Percentiles rank a stretch among this genome's conserved stretches.
Evolutionary conservation across 1,284 basidiomycete genomes (phyloP).

Genomic region (Trametes polyzona): DNA sequence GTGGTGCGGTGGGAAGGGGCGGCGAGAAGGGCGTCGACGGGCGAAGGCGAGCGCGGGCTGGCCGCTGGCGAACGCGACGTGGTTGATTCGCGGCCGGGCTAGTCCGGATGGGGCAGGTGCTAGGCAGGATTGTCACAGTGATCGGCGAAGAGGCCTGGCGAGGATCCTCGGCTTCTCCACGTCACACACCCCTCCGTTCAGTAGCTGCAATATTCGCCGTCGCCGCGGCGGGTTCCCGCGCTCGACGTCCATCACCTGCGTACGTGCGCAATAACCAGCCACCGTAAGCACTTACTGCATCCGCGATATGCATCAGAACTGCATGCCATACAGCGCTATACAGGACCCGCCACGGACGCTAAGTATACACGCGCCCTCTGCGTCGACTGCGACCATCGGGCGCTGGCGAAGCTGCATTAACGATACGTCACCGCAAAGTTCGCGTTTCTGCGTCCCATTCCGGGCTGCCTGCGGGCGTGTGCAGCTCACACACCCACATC

Average conservation of each 20-base stretch:
- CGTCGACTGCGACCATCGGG: too few relatives aligned
- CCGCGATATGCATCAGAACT: too few relatives aligned
- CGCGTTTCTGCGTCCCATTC: not conserved
- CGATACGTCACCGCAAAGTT: too few relatives aligned
- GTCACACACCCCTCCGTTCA: not conserved
- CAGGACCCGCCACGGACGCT: too few relatives aligned
- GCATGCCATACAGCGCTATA: too few relatives aligned
- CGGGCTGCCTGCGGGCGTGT: not conserved
- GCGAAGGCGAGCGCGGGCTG: not conserved
- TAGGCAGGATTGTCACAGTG: constrained; percentile 14
- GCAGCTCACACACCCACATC: constrained; percentile 4
- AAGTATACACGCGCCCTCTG: too few relatives aligned
- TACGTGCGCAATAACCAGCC: too few relatives aligned
- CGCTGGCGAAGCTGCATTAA: too few relatives aligned
- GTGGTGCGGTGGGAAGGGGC: not conserved
- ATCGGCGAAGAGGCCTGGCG: constrained; percentile 1
- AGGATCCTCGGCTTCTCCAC: constrained; percentile 12
- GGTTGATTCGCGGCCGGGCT: constrained; percentile 2
- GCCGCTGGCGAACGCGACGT: not conserved
- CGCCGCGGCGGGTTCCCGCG: too few relatives aligned
- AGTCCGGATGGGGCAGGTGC: constrained; percentile 2
- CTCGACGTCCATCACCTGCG: too few relatives aligned
- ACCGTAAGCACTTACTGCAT: too few relatives aligned
- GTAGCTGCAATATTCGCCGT: too few relatives aligned
- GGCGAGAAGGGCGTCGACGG: not conserved